These are phyloP conservation scores for Dionaea muscipula DNA, from an alignment of 179 eudicot species.

Conservation along the genomic window DNA sequence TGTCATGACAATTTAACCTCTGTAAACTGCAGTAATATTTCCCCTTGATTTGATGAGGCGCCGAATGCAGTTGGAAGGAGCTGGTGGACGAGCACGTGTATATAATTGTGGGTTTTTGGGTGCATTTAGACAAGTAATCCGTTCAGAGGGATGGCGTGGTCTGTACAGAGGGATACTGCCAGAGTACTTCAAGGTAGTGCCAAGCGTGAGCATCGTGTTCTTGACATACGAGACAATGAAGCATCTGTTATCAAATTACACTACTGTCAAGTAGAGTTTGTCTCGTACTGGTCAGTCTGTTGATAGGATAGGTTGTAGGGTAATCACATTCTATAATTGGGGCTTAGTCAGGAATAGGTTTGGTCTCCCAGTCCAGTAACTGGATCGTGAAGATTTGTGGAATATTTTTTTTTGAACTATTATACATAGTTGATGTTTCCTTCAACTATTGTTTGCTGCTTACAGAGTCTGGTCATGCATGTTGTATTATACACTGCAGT, in stretches of 20 bases:
- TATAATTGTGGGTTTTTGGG: conserved; percentile 32
- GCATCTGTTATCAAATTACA: conserved; percentile 20
- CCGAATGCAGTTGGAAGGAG: conserved; percentile 50
- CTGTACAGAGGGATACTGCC: conserved; percentile 49
- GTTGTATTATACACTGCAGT: too few species aligned
- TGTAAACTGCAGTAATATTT: conserved; percentile 29
- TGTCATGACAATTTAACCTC: conserved; percentile 2
- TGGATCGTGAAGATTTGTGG: too few species aligned
- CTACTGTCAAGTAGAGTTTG: conserved; percentile 16
- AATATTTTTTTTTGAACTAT: too few species aligned
- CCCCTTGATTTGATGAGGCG: conserved; percentile 50
- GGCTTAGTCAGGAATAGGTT: too few species aligned
- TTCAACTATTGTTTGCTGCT: too few species aligned
- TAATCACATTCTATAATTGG: too few species aligned
- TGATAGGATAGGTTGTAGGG: too few species aligned
- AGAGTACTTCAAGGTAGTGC: conserved; percentile 47
- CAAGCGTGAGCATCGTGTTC: conserved; percentile 43
- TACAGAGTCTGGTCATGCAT: too few species aligned
- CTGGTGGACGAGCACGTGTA: conserved; percentile 39
- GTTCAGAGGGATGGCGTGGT: conserved; percentile 34
- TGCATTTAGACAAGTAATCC: conserved; percentile 28
- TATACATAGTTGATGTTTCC: too few species aligned
- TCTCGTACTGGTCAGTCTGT: too few species aligned
- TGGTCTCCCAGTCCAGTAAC: too few species aligned
- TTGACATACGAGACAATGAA: conserved; percentile 44